Conservation (phyloP, 129 eudicot species). For the Chrysanthemum lavandulifolium region DNA sequence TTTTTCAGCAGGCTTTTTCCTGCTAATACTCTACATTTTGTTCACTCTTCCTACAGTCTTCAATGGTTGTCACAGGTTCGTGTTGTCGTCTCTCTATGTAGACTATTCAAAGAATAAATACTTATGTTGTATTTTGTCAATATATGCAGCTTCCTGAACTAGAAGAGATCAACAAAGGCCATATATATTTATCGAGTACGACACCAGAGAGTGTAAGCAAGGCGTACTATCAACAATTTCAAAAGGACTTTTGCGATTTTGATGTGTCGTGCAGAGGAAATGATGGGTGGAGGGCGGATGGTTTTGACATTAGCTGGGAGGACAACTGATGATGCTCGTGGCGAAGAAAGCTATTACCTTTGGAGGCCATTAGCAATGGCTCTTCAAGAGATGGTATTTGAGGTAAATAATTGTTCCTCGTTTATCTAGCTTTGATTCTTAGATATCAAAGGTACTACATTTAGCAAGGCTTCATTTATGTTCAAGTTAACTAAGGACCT, state of each 20-base stretch:
- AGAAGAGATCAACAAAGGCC: conserved; percentile 47
- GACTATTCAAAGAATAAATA: not conserved
- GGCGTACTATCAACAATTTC: conserved; percentile 33
- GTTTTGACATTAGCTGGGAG: conserved; percentile 49
- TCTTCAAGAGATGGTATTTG: conserved; percentile 52
- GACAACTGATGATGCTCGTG: conserved; percentile 28
- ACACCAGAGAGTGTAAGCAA: conserved; percentile 31
- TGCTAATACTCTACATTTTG: conserved; percentile 46
- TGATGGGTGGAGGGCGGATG: conserved; percentile 52
- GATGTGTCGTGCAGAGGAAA: conserved; percentile 39
- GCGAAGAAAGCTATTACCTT: conserved; percentile 43
- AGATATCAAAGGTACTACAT: too few relatives aligned
- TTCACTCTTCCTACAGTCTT: conserved; percentile 78
- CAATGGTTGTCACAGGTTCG: conserved; percentile 61
- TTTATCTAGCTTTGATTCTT: too few relatives aligned
- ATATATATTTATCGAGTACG: conserved; percentile 33
- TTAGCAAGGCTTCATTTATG: too few relatives aligned
- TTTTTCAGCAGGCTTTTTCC: conserved; percentile 57
- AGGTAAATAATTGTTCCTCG: conserved; percentile 35
- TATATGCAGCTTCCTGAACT: conserved; percentile 49
- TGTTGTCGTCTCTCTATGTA: not conserved
- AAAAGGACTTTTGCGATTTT: conserved; percentile 42
- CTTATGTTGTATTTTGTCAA: not conserved
- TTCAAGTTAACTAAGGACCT: too few relatives aligned
- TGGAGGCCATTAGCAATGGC: conserved; percentile 60